Conservation (phyloP, 352 stramenopile species). For the Discostella stelligera region DNA sequence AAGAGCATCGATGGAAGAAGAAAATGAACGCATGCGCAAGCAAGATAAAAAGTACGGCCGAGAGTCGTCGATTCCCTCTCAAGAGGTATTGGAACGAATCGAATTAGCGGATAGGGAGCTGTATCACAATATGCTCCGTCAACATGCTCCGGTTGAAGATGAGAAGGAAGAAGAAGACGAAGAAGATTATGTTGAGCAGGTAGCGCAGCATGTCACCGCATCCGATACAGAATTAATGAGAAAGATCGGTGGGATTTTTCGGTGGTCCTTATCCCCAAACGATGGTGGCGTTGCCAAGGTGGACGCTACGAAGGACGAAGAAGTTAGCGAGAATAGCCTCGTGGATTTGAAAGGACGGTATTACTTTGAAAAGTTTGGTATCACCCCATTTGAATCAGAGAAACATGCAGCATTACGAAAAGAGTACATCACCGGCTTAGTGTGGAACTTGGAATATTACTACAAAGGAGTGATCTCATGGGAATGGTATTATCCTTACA, state of each 20-base stretch:
- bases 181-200: slow-evolving; percentile 47
- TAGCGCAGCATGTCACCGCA: slow-evolving; percentile 9
- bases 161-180: slow-evolving; percentile 7
- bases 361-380: slow-evolving; percentile 89
- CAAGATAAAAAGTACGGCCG: slow-evolving; percentile 46
- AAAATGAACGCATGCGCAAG: slow-evolving; percentile 58
- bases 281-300: slow-evolving; percentile 38
- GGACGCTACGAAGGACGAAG: slow-evolving; percentile 12
- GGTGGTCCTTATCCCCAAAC: slow-evolving; percentile 39
- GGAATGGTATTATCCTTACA: slow-evolving; percentile 99
- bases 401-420: slow-evolving; percentile 90
- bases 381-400: slow-evolving; percentile 80
- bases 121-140: slow-evolving; percentile 70
- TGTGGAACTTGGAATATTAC: slow-evolving; percentile 99
- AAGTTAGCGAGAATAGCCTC: slow-evolving; percentile 38
- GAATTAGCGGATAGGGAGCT: slow-evolving; percentile 60
- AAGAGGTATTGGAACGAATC: slow-evolving; percentile 67
- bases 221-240: slow-evolving; percentile 35
- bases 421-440: slow-evolving; percentile 94
- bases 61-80: slow-evolving; percentile 56
- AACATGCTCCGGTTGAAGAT: slow-evolving; percentile 24
- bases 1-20: slow-evolving; percentile 38
- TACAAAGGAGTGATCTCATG: slow-evolving; percentile 96
- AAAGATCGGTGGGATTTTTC: slow-evolving; percentile 43
- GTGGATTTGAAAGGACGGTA: slow-evolving; percentile 81